A percentile compares a stretch with the other conserved stretches of the same genome.
These are phyloP conservation scores for Hypocreales sp. DNA, from an alignment of 2,329 filamentous ascomycete species.

Conservation along the genomic window DNA sequence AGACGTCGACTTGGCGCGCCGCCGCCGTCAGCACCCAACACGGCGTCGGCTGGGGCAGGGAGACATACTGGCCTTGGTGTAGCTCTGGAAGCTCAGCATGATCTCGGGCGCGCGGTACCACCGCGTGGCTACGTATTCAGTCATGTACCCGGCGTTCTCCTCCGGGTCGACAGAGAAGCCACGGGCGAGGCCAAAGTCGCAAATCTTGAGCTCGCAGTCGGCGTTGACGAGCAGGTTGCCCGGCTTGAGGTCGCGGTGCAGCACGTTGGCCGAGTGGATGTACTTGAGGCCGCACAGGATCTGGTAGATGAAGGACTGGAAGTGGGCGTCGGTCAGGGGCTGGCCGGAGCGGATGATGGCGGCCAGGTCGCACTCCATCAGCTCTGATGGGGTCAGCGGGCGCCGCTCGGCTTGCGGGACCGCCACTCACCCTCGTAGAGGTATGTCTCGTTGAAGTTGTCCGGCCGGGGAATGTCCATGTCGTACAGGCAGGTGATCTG, in stretches of 20 bases:
- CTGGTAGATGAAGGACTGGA: slow-evolving; percentile 99
- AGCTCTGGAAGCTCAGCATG: slow-evolving; percentile 99
- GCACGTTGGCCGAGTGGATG: slow-evolving; percentile 94
- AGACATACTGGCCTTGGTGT: slow-evolving; percentile 96
- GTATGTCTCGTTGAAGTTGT: slow-evolving; percentile 98
- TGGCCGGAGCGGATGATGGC: slow-evolving; percentile 97
- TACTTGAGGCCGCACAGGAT: slow-evolving; percentile 98
- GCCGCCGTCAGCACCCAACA: neutral
- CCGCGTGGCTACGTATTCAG: slow-evolving; percentile 93
- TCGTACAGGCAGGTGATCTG: slow-evolving; percentile 98
- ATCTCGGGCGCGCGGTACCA: slow-evolving; percentile 96
- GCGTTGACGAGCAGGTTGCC: slow-evolving; percentile 96
- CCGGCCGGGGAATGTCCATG: slow-evolving; percentile 95
- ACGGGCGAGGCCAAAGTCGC: slow-evolving; percentile 90
- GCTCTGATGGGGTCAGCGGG: slow-evolving; percentile 38
- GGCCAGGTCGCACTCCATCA: slow-evolving; percentile 98
- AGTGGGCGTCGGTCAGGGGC: slow-evolving; percentile 93
- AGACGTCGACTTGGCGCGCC: slow-evolving; percentile 66
- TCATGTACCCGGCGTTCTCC: slow-evolving; percentile 99
- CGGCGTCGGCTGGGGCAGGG: neutral
- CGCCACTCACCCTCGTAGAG: slow-evolving; percentile 76
- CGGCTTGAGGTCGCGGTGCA: slow-evolving; percentile 93
- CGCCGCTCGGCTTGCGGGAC: no score
- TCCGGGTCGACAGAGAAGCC: slow-evolving; percentile 95
- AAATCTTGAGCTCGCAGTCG: slow-evolving; percentile 98